phyloP scores from a whole-genome alignment of 495 filamentous ascomycete genomes.

The Neurospora sp. region DNA sequence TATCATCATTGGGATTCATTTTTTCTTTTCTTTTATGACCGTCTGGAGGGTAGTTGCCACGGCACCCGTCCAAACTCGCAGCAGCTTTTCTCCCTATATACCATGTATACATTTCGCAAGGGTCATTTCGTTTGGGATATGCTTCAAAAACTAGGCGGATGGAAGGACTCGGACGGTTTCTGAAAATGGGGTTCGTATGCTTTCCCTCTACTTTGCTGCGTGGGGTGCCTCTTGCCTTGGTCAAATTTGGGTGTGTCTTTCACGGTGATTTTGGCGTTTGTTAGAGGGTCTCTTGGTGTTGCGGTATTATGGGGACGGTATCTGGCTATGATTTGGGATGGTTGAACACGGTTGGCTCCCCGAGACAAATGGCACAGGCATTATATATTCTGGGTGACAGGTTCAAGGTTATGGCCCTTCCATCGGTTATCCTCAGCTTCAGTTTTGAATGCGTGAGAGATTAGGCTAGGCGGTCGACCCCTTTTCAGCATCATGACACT shows the following conservation, averaged over 20 bases:
- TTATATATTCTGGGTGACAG: background rate
- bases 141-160: background rate
- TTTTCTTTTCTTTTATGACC: background rate
- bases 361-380: background rate
- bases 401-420: background rate
- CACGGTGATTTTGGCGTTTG: background rate
- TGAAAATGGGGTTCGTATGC: background rate
- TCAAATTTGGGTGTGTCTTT: background rate
- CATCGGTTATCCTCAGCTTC: background rate
- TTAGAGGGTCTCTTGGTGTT: background rate
- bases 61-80: background rate
- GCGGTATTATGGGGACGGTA: background rate
- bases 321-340: background rate
- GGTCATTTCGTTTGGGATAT: background rate
- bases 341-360: background rate
- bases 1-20: background rate
- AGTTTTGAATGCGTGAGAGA: background rate
- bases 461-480: background rate
- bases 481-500: background rate
- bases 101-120: background rate
- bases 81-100: background rate
- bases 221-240: background rate
- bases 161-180: background rate
- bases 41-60: background rate
- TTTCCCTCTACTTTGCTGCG: background rate